Conservation (phyloP, 2,329 filamentous ascomycete species). For the Cladosporium colombiae region DNA sequence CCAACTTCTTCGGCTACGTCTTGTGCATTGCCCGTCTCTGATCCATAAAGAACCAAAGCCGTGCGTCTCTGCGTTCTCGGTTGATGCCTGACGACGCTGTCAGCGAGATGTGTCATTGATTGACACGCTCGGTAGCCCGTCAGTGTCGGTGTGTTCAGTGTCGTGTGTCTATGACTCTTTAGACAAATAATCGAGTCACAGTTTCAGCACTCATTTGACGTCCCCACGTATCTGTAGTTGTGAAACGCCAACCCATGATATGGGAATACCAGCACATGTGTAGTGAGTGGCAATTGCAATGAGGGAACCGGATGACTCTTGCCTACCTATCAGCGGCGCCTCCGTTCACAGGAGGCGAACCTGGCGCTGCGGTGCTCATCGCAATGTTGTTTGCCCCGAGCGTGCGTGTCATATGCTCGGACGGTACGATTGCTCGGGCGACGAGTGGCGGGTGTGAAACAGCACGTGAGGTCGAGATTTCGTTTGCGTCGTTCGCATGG, state of each 20-base stretch:
- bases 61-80: constrained; percentile 38
- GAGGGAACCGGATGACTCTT: constrained; percentile 13
- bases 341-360: constrained; percentile 9
- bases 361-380: neutral
- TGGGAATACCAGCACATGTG: neutral
- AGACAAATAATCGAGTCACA: neutral
- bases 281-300: neutral
- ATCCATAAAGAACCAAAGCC: constrained; percentile 81
- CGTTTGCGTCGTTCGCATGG: constrained; percentile 12
- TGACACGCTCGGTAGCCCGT: neutral
- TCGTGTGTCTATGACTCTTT: neutral
- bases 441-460: neutral
- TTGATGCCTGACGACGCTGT: constrained; percentile 14
- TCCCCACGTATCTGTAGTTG: neutral
- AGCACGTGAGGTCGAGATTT: constrained; percentile 16
- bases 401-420: neutral
- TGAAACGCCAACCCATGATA: neutral
- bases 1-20: constrained; percentile 87
- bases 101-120: constrained; percentile 9
- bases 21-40: constrained; percentile 92
- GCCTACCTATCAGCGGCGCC: constrained; percentile 14
- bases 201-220: neutral
- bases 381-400: neutral
- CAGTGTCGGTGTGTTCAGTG: neutral
- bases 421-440: neutral